Base-by-base conservation (phyloP, 2,329 filamentous ascomycete species). In the Chaetomiaceae sp. region DNA sequence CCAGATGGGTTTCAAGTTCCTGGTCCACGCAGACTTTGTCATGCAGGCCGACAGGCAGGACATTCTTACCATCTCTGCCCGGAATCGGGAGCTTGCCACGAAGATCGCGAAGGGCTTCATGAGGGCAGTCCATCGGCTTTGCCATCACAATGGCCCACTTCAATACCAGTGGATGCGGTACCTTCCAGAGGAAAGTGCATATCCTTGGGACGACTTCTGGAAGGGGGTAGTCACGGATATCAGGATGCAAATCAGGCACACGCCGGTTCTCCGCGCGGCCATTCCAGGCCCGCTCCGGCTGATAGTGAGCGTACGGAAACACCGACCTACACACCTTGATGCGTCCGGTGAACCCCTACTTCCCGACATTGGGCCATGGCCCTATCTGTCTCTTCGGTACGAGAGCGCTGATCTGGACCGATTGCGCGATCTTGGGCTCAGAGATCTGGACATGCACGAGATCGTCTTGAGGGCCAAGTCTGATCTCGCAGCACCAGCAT, bases 11-110 rank as follows among this genome's bases (percentile, higher is more conserved):
- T 75, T 76, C 57, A 73, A 71, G 63, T 77, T 78, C 38, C 57
- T 77, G 1, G 72, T 79, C 12, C 74, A 78, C 9, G 65, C 71
- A 7, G 74, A 78, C 54, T 78, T 78, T 48, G 71, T 73, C 33
- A 76, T 70, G 0, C 58, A 69, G 14, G 73, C 71, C 4, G 74
- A 63, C 53, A 64, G 75, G 0, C 63, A 77, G 54, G 70, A 72
- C 42, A 64, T 77, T 5, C 58, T 68, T 1, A 54, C 54, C 0
- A 62, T 60, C 3, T 74, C 73, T 0, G 42, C 30, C 1, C 57
- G 73, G n/a, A 79, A 78, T 49, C 16, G 46, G 3, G 53, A 30
- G 0, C 64, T 77, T 0, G 51, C 68, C 0, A 45, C 60, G 5
- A 62, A 61, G 4, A 64, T 77, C 10, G 66, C 69, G 0, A 58